phyloP scores from a whole-genome alignment of 768 basidiomycete genomes.

The Amanita pseudoporphyria region DNA sequence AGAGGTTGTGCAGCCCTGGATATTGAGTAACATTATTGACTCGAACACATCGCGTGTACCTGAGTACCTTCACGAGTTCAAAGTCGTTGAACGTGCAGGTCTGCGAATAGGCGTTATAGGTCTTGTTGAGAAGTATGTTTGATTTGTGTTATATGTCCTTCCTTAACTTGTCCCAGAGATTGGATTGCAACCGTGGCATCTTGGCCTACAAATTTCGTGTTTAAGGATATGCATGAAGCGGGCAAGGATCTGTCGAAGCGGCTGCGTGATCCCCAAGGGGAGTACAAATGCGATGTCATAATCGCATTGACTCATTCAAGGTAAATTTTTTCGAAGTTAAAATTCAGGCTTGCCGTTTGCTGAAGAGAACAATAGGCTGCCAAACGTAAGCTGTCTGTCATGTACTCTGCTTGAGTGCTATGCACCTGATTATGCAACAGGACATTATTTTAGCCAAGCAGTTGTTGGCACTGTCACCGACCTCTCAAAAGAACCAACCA shows the following conservation, averaged over 20 bases:
- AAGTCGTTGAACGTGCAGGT: constrained; percentile 61
- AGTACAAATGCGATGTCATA: constrained; percentile 68
- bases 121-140: constrained; percentile 67
- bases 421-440: constrained; percentile 23
- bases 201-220: constrained; percentile 77
- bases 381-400: constrained; percentile 31
- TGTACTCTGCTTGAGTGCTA: no score
- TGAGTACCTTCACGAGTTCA: constrained; percentile 46
- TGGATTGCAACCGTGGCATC: constrained; percentile 85
- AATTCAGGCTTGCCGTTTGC: constrained; percentile 9
- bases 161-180: constrained; percentile 38
- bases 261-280: constrained; percentile 62
- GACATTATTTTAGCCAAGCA: constrained; percentile 64
- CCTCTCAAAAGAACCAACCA: constrained; percentile 31
- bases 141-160: background rate
- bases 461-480: constrained; percentile 50
- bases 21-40: constrained; percentile 82
- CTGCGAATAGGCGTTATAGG: constrained; percentile 75
- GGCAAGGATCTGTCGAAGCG: constrained; percentile 63
- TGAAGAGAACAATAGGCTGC: constrained; percentile 20
- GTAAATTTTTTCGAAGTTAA: constrained; percentile 22
- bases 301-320: constrained; percentile 82
- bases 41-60: constrained; percentile 54
- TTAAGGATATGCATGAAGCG: constrained; percentile 64
- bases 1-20: constrained; percentile 56